Percentiles rank a stretch among this genome's conserved stretches.
Evolutionary conservation across 2,329 filamentous ascomycete species (phyloP).

Genomic region (Cordyceps cateniannulata): DNA sequence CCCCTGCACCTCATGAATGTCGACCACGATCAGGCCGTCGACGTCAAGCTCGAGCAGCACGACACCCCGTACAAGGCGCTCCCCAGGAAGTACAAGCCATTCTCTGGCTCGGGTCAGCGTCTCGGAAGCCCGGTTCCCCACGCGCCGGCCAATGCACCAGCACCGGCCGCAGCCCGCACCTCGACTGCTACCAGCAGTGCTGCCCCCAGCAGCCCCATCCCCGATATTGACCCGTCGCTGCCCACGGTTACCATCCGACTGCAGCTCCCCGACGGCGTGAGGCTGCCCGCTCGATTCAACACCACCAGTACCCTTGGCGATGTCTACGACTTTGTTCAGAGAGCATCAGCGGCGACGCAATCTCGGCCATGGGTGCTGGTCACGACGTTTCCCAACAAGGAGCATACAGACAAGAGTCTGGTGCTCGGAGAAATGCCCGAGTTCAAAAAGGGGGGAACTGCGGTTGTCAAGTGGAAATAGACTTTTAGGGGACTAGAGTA

Average conservation of each 20-base stretch:
- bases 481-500: not conserved
- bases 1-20: slow-evolving; percentile 76
- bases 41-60: slow-evolving; percentile 72
- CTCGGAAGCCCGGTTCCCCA: slow-evolving; percentile 73
- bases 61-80: slow-evolving; percentile 63
- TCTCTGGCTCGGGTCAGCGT: slow-evolving; percentile 63
- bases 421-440: slow-evolving; percentile 55
- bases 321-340: slow-evolving; percentile 67
- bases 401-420: slow-evolving; percentile 61
- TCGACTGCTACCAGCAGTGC: not conserved
- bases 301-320: slow-evolving; percentile 70
- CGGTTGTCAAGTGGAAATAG: slow-evolving; percentile 54
- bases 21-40: slow-evolving; percentile 64
- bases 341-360: slow-evolving; percentile 52
- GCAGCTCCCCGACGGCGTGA: slow-evolving; percentile 70
- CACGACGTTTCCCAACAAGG: slow-evolving; percentile 78
- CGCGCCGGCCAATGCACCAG: slow-evolving; percentile 26
- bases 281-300: slow-evolving; percentile 76
- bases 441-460: slow-evolving; percentile 60
- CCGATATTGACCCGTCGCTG: slow-evolving; percentile 53
- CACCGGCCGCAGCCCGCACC: slow-evolving; percentile 29
- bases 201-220: slow-evolving; percentile 21
- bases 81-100: slow-evolving; percentile 71
- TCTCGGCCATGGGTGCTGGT: slow-evolving; percentile 65
- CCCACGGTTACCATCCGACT: slow-evolving; percentile 68